Evolutionary conservation across 1,284 basidiomycete species (phyloP).

Genomic region (Peniophora sp.): DNA sequence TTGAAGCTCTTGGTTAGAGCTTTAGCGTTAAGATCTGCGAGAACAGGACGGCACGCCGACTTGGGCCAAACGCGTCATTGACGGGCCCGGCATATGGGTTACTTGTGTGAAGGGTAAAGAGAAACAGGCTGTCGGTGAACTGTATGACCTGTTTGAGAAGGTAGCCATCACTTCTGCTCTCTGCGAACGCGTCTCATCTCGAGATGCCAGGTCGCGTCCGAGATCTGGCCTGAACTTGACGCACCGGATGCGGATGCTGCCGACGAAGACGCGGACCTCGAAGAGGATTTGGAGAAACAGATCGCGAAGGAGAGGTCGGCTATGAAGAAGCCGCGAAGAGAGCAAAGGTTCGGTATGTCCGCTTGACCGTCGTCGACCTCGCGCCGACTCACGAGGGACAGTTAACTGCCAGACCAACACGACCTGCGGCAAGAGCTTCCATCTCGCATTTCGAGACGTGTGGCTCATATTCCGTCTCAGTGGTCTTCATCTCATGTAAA

Average conservation of each 20-base stretch:
- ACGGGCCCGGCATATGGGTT: slow-evolving; percentile 76
- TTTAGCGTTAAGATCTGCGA: neutral
- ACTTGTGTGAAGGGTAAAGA: slow-evolving; percentile 79
- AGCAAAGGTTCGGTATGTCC: slow-evolving; percentile 56
- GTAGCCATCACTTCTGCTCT: slow-evolving; percentile 32
- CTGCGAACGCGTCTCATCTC: neutral
- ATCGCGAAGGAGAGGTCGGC: slow-evolving; percentile 62
- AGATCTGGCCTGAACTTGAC: slow-evolving; percentile 53
- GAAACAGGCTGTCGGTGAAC: slow-evolving; percentile 63
- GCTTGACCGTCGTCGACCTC: neutral
- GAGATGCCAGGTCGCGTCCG: slow-evolving; percentile 48
- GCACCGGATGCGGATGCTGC: slow-evolving; percentile 14
- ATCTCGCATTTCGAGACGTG: slow-evolving; percentile 1
- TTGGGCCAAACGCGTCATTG: slow-evolving; percentile 54
- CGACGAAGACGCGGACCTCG: slow-evolving; percentile 25
- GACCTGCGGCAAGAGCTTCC: slow-evolving; percentile 50
- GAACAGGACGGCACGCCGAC: slow-evolving; percentile 54
- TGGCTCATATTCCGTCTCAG: slow-evolving; percentile 25
- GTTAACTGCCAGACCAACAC: slow-evolving; percentile 72
- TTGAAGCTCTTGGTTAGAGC: neutral
- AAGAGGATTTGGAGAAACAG: slow-evolving; percentile 55
- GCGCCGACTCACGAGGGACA: slow-evolving; percentile 19
- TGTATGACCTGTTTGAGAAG: slow-evolving; percentile 70
- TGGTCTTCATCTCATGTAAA: slow-evolving; percentile 73
- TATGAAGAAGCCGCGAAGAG: slow-evolving; percentile 57